Evolutionary conservation across 2,329 filamentous ascomycete genomes (phyloP).

Genomic region (Penicillium sp.): DNA sequence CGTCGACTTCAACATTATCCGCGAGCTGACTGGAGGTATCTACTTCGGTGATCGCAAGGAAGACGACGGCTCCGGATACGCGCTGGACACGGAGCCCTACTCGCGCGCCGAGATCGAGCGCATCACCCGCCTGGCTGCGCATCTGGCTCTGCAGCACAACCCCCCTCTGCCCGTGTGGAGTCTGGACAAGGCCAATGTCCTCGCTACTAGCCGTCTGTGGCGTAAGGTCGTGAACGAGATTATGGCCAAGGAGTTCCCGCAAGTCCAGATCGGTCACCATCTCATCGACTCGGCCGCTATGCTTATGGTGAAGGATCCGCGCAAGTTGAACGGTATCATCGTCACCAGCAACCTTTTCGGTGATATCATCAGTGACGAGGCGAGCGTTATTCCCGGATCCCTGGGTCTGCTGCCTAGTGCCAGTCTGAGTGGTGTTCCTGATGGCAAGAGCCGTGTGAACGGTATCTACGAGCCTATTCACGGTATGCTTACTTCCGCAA

Average conservation of each 20-base stretch:
- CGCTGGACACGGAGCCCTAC: slow-evolving; percentile 83
- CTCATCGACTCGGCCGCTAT: slow-evolving; percentile 96
- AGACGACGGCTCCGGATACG: slow-evolving; percentile 64
- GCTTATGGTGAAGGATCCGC: slow-evolving; percentile 93
- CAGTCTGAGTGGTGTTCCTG: slow-evolving; percentile 77
- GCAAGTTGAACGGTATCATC: slow-evolving; percentile 79
- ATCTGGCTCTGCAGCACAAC: slow-evolving; percentile 69
- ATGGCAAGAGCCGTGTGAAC: slow-evolving; percentile 77
- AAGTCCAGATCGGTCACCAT: slow-evolving; percentile 77
- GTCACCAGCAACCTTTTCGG: slow-evolving; percentile 93
- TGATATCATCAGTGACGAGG: slow-evolving; percentile 94
- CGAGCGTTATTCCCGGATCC: slow-evolving; percentile 85
- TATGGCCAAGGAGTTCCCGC: slow-evolving; percentile 82
- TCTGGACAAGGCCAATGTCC: slow-evolving; percentile 93
- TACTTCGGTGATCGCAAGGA: slow-evolving; percentile 92
- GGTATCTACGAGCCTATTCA: slow-evolving; percentile 98
- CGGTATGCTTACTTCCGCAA: slow-evolving; percentile 52
- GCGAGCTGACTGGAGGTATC: slow-evolving; percentile 86
- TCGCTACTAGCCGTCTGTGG: slow-evolving; percentile 86
- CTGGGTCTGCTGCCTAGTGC: slow-evolving; percentile 84
- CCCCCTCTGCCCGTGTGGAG: slow-evolving; percentile 75
- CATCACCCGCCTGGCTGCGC: slow-evolving; percentile 72
- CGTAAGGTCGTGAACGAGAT: slow-evolving; percentile 77
- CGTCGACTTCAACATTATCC: slow-evolving; percentile 86
- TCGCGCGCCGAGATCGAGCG: slow-evolving; percentile 79